Conservation (phyloP, 2,329 filamentous ascomycete genomes). For the Hysterium pulicare region DNA sequence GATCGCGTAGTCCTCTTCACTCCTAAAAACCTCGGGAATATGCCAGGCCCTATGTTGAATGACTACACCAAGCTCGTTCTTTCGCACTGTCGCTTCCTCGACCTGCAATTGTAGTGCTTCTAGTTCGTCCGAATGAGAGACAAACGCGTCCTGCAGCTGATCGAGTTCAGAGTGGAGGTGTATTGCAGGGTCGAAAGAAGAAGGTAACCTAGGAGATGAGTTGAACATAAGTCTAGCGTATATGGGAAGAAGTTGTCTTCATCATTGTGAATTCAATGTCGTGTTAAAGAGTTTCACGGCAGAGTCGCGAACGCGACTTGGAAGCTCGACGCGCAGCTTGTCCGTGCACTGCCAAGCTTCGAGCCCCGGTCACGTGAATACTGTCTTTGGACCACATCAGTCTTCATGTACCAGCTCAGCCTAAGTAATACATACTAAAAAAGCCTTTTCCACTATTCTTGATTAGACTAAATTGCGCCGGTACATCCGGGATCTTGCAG, state of each 20-base stretch:
- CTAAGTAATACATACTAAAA: too few relatives aligned
- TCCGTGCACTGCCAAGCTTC: too few relatives aligned
- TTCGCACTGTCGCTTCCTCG: conserved; percentile 40
- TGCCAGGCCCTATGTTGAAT: conserved; percentile 53
- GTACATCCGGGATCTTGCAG: too few relatives aligned
- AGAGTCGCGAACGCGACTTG: neutral
- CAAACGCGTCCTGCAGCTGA: conserved; percentile 15
- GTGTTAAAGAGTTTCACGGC: neutral
- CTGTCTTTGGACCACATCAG: too few relatives aligned
- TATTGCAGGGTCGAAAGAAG: conserved; percentile 52
- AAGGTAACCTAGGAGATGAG: conserved; percentile 37
- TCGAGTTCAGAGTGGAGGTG: conserved; percentile 47
- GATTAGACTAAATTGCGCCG: too few relatives aligned
- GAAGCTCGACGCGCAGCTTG: neutral
- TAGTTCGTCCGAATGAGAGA: conserved; percentile 46
- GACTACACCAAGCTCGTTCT: conserved; percentile 45
- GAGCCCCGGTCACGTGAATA: too few relatives aligned
- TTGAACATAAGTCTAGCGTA: conserved; percentile 16
- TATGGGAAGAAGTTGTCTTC: neutral
- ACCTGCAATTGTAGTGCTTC: conserved; percentile 43
- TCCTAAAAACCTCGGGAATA: conserved; percentile 46
- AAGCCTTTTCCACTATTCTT: too few relatives aligned
- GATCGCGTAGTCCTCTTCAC: conserved; percentile 43
- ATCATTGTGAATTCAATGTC: neutral
- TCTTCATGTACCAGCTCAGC: too few relatives aligned